A percentile compares a stretch with the other conserved stretches of the same genome.
Evolutionary conservation across 768 basidiomycete genomes (phyloP).

Genomic region (Rhizopogon vesiculosus): DNA sequence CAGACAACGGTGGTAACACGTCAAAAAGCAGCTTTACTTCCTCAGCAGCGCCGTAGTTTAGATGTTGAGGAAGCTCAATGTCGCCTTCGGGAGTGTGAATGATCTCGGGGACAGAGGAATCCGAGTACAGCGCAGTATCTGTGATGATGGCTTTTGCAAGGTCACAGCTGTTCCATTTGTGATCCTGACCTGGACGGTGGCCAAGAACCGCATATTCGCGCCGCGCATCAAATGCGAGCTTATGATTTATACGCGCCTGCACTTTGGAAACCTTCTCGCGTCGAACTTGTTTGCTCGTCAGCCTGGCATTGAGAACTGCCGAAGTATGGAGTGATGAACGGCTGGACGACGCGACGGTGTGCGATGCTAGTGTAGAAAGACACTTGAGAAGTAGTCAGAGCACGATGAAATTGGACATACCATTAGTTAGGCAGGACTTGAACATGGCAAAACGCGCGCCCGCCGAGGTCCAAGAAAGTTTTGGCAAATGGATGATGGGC

Average conservation of each 20-base stretch:
- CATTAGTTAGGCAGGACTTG: conserved; percentile 17
- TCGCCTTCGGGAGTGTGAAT: conserved; percentile 29
- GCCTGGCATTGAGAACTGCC: conserved; percentile 29
- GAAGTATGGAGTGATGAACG: conserved; percentile 46
- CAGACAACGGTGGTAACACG: conserved; percentile 54
- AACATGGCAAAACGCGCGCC: conserved; percentile 18
- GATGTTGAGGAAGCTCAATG: conserved; percentile 44
- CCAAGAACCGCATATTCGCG: conserved; percentile 73
- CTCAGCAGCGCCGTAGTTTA: conserved; percentile 63
- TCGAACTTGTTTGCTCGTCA: conserved; percentile 32
- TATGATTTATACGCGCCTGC: conserved; percentile 39
- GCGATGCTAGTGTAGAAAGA: conserved; percentile 23
- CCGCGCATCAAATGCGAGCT: conserved; percentile 33
- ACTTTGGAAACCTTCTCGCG: conserved; percentile 39
- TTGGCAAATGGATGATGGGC: conserved; percentile 4
- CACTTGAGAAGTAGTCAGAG: not conserved
- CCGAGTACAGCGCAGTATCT: conserved; percentile 37
- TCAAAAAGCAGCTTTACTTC: conserved; percentile 62
- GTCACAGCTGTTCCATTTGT: conserved; percentile 63
- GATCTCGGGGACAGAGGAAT: conserved; percentile 17
- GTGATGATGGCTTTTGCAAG: conserved; percentile 62
- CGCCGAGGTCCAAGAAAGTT: not conserved
- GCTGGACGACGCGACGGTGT: conserved; percentile 37
- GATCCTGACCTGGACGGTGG: conserved; percentile 55
- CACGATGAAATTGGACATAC: conserved; percentile 6